Evolutionary conservation across 176 grass and related monocot genomes (phyloP).

Genomic region (Rhipidocladum racemiflorum): DNA sequence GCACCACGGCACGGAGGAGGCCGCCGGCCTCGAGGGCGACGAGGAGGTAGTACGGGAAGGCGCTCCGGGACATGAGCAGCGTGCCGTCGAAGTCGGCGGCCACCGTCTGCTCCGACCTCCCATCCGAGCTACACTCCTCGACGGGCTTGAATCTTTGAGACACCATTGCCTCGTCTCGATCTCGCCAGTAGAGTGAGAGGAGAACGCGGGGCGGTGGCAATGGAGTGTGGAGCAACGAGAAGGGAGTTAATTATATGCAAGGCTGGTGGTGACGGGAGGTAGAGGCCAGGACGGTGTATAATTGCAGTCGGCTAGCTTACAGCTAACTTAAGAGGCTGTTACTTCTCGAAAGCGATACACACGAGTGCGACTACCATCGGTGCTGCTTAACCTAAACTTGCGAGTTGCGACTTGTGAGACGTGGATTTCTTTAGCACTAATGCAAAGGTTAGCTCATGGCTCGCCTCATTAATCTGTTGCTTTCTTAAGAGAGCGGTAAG

Average conservation of each 20-base stretch:
- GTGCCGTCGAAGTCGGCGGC: constrained; percentile 93
- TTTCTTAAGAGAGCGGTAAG: neutral
- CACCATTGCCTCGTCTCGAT: constrained; percentile 38
- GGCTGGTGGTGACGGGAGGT: constrained; percentile 26
- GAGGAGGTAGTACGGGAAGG: constrained; percentile 93
- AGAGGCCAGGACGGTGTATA: constrained; percentile 48
- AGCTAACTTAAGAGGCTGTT: constrained; percentile 71
- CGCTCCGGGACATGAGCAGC: constrained; percentile 72
- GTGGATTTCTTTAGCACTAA: neutral
- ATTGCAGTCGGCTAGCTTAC: constrained; percentile 29
- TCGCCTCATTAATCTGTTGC: neutral
- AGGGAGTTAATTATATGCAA: constrained; percentile 40
- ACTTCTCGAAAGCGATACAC: constrained; percentile 46
- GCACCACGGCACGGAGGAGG: constrained; percentile 65
- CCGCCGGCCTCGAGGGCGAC: constrained; percentile 93
- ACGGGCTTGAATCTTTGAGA: constrained; percentile 60
- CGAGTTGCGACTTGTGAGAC: neutral
- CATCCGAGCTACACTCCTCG: constrained; percentile 69
- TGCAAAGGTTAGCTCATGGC: neutral
- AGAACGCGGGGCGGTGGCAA: neutral
- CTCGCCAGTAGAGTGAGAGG: neutral
- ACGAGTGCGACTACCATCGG: neutral
- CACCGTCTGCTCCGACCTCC: constrained; percentile 66
- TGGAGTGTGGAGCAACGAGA: constrained; percentile 27
- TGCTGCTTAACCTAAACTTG: neutral